These are phyloP conservation scores for Xylaria sp. DNA, from an alignment of 2,329 filamentous ascomycete species.

Conservation along the genomic window DNA sequence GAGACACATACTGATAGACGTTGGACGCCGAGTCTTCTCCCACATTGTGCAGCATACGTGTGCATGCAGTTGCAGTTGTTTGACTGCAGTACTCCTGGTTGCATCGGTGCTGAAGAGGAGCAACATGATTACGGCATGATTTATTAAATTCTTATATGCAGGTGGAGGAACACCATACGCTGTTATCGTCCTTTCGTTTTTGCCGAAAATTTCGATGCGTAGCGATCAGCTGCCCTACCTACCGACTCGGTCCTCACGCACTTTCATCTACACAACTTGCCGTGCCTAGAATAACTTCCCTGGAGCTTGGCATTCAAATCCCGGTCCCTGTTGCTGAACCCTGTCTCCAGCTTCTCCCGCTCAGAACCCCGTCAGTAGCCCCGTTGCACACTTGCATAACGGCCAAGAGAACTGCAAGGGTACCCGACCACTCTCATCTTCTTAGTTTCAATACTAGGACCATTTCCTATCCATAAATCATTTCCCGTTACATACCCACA, in stretches of 20 bases:
- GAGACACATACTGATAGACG: slow-evolving; percentile 2
- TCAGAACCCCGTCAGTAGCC: slow-evolving; percentile 37
- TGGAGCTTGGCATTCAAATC: slow-evolving; percentile 30
- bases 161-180: slow-evolving; percentile 4
- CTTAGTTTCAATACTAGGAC: slow-evolving; percentile 44
- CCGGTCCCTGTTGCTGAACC: slow-evolving; percentile 41
- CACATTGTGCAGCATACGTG: slow-evolving; percentile 13
- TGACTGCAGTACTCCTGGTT: slow-evolving; percentile 27
- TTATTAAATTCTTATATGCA: slow-evolving; percentile 24
- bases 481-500: slow-evolving; percentile 45
- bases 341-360: slow-evolving; percentile 41
- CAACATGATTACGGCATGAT: slow-evolving; percentile 20
- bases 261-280: slow-evolving; percentile 23
- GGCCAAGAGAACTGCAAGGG: slow-evolving; percentile 46
- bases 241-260: slow-evolving; percentile 12
- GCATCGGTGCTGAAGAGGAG: slow-evolving; percentile 32
- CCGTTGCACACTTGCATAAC: slow-evolving; percentile 47
- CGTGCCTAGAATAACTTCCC: slow-evolving; percentile 33
- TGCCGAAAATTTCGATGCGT: slow-evolving; percentile 23
- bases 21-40: slow-evolving; percentile 16
- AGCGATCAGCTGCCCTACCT: slow-evolving; percentile 14
- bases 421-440: slow-evolving; percentile 46
- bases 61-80: slow-evolving; percentile 29
- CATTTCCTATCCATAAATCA: slow-evolving; percentile 45
- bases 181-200: slow-evolving; percentile 10